Evolutionary conservation across 495 filamentous ascomycete genomes (phyloP).

Genomic region (Bacidia rubella): DNA sequence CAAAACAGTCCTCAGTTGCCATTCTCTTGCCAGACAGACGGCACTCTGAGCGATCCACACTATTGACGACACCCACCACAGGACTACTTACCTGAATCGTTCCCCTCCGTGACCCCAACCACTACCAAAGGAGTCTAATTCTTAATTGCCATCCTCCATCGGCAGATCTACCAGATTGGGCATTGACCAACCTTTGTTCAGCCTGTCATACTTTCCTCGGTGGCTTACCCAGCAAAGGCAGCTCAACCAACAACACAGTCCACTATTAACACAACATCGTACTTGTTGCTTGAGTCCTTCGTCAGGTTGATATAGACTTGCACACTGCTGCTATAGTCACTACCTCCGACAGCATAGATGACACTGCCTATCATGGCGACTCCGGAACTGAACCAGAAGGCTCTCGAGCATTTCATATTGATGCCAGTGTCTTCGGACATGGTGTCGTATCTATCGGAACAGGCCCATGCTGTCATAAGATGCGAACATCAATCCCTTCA

Average conservation of each 20-base stretch:
- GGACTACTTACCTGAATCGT: constrained; percentile 3
- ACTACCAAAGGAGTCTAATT: constrained; percentile 1
- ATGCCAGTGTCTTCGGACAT: constrained; percentile 68
- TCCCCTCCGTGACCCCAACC: not conserved
- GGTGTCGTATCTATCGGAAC: constrained; percentile 71
- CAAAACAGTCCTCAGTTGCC: not conserved
- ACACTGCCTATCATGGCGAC: constrained; percentile 26
- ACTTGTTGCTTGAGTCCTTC: not conserved
- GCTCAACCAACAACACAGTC: constrained; percentile 3
- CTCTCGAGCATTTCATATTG: constrained; percentile 81
- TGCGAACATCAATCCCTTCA: constrained; percentile 53
- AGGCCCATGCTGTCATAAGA: constrained; percentile 77
- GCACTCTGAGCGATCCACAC: not conserved
- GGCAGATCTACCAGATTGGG: constrained; percentile 7
- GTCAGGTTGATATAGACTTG: constrained; percentile 3
- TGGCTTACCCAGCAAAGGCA: constrained; percentile 4
- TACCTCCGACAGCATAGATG: not conserved
- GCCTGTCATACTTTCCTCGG: constrained; percentile 3
- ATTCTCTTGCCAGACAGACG: not conserved
- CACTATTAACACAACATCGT: constrained; percentile 6
- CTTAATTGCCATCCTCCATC: constrained; percentile 7
- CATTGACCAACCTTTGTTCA: constrained; percentile 10
- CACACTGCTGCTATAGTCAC: not conserved
- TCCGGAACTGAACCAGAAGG: constrained; percentile 52
- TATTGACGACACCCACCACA: not conserved